Base-by-base conservation (phyloP, 352 stramenopile genomes). In the Pythium sukuiense region DNA sequence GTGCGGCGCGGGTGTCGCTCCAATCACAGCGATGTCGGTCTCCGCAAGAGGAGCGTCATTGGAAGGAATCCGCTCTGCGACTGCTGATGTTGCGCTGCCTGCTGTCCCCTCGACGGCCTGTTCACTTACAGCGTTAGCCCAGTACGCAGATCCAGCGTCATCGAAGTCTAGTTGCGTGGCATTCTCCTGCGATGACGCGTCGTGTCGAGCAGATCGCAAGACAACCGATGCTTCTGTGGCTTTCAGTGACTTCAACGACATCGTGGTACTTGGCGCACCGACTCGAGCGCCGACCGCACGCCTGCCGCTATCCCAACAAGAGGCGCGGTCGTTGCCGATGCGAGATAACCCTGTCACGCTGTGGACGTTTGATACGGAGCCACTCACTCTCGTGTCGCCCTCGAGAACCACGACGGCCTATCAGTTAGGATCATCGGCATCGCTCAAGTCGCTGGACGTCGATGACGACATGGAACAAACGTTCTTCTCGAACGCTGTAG, bases 271-370 rank as follows among this genome's bases (percentile, higher is more conserved):
- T 0, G 80, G 77, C 0, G 76, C 83, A 26, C 56, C 70, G 1
- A 63, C 72, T 13, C 63, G 89, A 3, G 53, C 80, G 2, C 85
- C 85, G 1, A 58, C 74, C 0, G 56, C 49, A 35, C 69, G 80
- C 0, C 68, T 92, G 0, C 83, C 83, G 12, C 65, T 92, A 0
- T 85, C 72, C 0, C 53, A 75, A 6, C 73, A 85, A 33, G 81
- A 90, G 18, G 73, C 86, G 24, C 77, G 81, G 2, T 29, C 71
- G 0, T 57, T 93, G 16, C 11, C 90, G 2, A 55, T 93, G 1
- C 76, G 81, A 13, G 85, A 90, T 30, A 85, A 88, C n/a, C 85
- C 85, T 1, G 83, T 86, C 1, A 43, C 58, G 7, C 54, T 91
- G 5, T 90, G 83, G 81, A 45, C 72, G 1, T 90, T 93, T 33